Conservation (phyloP, 2,329 filamentous ascomycete species). For the Scytalidium lignicola region DNA sequence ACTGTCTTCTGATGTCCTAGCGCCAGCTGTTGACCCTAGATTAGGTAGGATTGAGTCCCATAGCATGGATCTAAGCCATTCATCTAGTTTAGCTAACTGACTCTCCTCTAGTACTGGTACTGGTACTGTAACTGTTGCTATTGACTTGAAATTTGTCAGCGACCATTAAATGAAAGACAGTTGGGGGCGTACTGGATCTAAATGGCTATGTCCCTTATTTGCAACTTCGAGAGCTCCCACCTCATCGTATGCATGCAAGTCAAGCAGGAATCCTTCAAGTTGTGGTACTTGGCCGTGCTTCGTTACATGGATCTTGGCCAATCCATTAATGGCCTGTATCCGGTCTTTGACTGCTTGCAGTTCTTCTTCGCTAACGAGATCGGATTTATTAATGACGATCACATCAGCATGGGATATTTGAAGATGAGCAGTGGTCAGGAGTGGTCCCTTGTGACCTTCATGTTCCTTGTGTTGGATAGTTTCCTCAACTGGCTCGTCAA, state of each 20-base stretch:
- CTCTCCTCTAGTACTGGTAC: constrained; percentile 53
- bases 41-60: constrained; percentile 69
- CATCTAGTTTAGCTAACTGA: constrained; percentile 63
- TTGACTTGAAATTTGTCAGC: constrained; percentile 50
- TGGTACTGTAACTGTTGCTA: constrained; percentile 73
- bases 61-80: constrained; percentile 75
- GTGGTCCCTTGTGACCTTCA: constrained; percentile 50
- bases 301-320: constrained; percentile 81
- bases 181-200: constrained; percentile 67
- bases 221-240: constrained; percentile 68
- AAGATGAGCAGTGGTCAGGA: constrained; percentile 88
- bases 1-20: constrained; percentile 34
- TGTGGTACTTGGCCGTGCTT: constrained; percentile 73
- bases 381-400: constrained; percentile 88
- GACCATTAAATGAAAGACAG: not conserved
- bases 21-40: constrained; percentile 1
- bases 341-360: constrained; percentile 65
- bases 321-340: constrained; percentile 79
- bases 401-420: constrained; percentile 98
- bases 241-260: constrained; percentile 88
- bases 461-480: constrained; percentile 46
- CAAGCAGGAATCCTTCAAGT: constrained; percentile 80
- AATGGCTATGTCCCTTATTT: constrained; percentile 78
- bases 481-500: constrained; percentile 65
- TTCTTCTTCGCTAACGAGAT: constrained; percentile 69